phyloP scores from a whole-genome alignment of 1,284 basidiomycete species.

The Ustilago esculenta region DNA sequence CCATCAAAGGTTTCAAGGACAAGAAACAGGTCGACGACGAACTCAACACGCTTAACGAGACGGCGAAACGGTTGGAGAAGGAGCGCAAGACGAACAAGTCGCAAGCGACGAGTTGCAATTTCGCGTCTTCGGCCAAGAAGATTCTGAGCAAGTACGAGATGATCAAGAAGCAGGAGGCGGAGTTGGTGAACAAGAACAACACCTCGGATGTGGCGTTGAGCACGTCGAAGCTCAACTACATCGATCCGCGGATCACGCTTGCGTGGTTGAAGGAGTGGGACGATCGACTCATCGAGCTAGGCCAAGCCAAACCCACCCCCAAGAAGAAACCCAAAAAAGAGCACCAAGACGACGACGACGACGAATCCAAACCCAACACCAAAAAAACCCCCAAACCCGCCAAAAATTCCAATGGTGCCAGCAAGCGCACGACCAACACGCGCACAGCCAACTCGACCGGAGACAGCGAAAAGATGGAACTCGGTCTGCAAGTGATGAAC shows the following conservation, averaged over 20 bases:
- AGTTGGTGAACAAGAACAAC: conserved; percentile 63
- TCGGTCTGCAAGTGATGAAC: conserved; percentile 60
- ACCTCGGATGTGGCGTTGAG: conserved; percentile 63
- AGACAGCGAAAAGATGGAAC: conserved; percentile 64
- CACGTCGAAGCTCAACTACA: conserved; percentile 67
- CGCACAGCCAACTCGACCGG: conserved; percentile 48
- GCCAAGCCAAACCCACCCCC: conserved; percentile 26
- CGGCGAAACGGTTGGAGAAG: conserved; percentile 79
- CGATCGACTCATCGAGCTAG: conserved; percentile 40
- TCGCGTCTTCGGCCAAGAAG: conserved; percentile 73
- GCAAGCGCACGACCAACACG: too few species aligned
- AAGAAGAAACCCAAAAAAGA: conserved; percentile 55
- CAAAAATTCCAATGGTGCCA: conserved; percentile 34
- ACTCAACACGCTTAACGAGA: conserved; percentile 77
- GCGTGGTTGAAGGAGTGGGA: conserved; percentile 67
- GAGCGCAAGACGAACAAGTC: conserved; percentile 84
- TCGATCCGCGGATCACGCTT: conserved; percentile 65
- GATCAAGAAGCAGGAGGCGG: conserved; percentile 63
- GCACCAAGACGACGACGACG: conserved; percentile 46
- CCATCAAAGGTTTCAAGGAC: conserved; percentile 52
- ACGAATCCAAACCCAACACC: conserved; percentile 44
- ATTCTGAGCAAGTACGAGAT: conserved; percentile 69
- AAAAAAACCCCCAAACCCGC: conserved; percentile 28
- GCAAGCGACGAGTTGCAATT: conserved; percentile 68
- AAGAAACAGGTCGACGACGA: conserved; percentile 70